phyloP scores from a whole-genome alignment of 345 rosid genomes.

The Populus davidiana region DNA sequence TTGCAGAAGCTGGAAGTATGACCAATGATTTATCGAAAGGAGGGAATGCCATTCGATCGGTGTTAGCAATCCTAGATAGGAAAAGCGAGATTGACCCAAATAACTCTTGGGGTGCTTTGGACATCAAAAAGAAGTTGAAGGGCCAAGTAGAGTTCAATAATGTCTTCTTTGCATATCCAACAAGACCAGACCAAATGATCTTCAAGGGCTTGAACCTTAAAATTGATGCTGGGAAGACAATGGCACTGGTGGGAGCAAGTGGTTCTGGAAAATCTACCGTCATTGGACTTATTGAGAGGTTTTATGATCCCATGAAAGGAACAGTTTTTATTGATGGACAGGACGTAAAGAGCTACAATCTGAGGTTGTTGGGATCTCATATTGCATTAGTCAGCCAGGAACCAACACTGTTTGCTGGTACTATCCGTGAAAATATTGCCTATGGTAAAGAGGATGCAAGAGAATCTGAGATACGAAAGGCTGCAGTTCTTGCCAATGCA shows the following conservation, averaged over 20 bases:
- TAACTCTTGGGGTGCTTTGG: constrained; percentile 17
- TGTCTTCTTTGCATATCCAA: constrained; percentile 59
- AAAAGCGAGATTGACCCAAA: constrained; percentile 55
- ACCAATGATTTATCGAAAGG: constrained; percentile 65
- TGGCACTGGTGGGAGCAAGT: constrained; percentile 61
- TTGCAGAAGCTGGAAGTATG: constrained; percentile 76
- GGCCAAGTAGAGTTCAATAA: constrained; percentile 51
- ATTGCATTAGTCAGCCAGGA: constrained; percentile 72
- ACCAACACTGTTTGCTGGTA: constrained; percentile 63
- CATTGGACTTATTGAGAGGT: constrained; percentile 58
- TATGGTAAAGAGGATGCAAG: constrained; percentile 46
- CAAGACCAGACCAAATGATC: constrained; percentile 56
- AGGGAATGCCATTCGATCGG: constrained; percentile 42
- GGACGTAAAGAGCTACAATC: constrained; percentile 47
- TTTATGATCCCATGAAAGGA: constrained; percentile 56
- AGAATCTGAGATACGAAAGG: constrained; percentile 54
- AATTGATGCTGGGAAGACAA: constrained; percentile 52
- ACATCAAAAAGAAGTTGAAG: constrained; percentile 33
- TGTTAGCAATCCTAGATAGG: constrained; percentile 52
- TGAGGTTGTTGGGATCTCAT: constrained; percentile 45
- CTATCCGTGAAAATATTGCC: constrained; percentile 54
- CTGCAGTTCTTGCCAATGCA: constrained; percentile 59
- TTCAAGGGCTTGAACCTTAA: constrained; percentile 54
- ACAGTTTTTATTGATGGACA: constrained; percentile 44
- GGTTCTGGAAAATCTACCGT: constrained; percentile 68